Evolutionary conservation across 345 rosid genomes (phyloP).

Genomic region (Adansonia digitata): DNA sequence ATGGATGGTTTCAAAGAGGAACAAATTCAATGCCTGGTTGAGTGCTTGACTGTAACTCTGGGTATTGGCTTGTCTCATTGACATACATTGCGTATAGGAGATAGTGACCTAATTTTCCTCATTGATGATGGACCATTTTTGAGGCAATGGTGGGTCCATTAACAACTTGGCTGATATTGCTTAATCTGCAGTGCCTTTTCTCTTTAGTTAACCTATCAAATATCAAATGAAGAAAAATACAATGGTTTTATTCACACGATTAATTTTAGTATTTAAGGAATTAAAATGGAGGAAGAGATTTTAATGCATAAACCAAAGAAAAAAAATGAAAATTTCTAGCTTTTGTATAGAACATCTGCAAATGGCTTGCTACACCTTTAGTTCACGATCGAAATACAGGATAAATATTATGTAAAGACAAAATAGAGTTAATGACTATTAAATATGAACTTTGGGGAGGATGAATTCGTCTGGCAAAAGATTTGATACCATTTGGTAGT

Average conservation of each 20-base stretch:
- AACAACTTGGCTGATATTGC: too few relatives aligned
- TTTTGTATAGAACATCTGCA: neutral
- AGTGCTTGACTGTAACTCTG: neutral
- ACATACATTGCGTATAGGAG: neutral
- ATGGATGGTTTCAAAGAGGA: too few relatives aligned
- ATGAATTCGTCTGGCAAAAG: too few relatives aligned
- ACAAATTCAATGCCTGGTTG: neutral
- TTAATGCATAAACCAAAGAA: neutral
- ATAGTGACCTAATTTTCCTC: neutral
- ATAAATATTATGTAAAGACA: too few relatives aligned
- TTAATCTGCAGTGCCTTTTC: too few relatives aligned
- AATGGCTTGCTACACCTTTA: too few relatives aligned
- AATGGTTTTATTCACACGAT: neutral
- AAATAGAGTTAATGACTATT: too few relatives aligned
- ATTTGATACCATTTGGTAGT: too few relatives aligned
- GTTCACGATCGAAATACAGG: too few relatives aligned
- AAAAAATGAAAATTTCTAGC: neutral
- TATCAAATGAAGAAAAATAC: neutral
- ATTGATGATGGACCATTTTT: neutral
- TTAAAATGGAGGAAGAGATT: neutral
- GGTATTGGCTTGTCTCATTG: neutral
- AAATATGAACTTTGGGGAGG: too few relatives aligned
- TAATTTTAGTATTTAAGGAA: neutral
- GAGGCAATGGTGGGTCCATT: too few relatives aligned
- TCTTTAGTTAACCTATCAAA: conserved; percentile 17